Evolutionary conservation across 805 yeast species (phyloP), one percentile per base, ranked within the genome.

Genomic region (Torulaspora franciscae): DNA sequence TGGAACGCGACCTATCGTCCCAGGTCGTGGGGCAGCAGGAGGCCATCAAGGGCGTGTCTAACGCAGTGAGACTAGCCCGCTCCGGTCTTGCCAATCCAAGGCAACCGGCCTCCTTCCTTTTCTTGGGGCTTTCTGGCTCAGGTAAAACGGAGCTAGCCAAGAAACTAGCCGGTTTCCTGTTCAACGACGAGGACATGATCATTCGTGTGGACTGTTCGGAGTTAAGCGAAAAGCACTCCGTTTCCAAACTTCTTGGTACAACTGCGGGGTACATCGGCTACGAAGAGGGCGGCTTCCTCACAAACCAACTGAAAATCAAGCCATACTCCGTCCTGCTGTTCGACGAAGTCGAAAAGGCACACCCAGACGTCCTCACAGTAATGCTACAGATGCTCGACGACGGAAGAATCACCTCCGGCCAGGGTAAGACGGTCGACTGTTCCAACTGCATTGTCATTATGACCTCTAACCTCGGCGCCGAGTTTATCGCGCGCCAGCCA

Each of bases 131-230:
- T 48, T 86, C 96, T 2, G 99, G 99, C 58, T 88, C 96, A 6
- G 99, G 99, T 78, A 93, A 93, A 75, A 93, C 99, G 7, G 98
- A 93, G 67, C 75, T 93, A 56, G 98, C 99, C 19, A 93, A 93
- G 78, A 93, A 90, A 60, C 77, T 93, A 22, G 98, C 99, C 8
- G 96, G 95, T 0, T 93, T 93, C 73, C 75, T 93, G 60, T 93
- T 93, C 70, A 86, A 95, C 42, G 98, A 93, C 64, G 97, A 91
- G 65, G 85, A 82, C 69, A 95, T 96, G 40, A 91, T 93, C 87
- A 85, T 93, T 62, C 83, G 99, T 71, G 89, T 93, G 53, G 99
- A 93, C 68, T 93, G 99, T 70, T 90, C 98, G 4, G 99, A 93
- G 67, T 75, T 93, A 58, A 80, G 85, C 67, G 99, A 93, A 71